Evolutionary conservation across 768 basidiomycete species (phyloP).

Genomic region (Trametes cubensis): DNA sequence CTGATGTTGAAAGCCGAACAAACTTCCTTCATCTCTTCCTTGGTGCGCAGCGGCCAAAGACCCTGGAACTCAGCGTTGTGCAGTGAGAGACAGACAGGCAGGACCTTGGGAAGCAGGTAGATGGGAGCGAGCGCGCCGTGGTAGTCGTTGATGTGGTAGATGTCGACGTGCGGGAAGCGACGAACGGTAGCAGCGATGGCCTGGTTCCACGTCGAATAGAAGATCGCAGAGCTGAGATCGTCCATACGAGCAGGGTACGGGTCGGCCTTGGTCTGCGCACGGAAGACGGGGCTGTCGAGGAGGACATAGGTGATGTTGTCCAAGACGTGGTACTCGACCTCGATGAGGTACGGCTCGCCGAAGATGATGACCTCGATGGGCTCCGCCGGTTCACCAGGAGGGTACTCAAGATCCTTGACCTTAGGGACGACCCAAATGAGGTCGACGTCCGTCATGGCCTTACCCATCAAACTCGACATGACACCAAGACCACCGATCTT

Average conservation of each 20-base stretch:
- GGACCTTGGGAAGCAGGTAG: constrained; percentile 88
- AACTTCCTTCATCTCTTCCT: constrained; percentile 98
- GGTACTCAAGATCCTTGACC: constrained; percentile 93
- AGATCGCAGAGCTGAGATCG: constrained; percentile 93
- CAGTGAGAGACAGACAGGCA: constrained; percentile 87
- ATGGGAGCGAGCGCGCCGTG: constrained; percentile 91
- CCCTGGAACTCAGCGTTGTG: constrained; percentile 99
- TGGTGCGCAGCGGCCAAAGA: constrained; percentile 93
- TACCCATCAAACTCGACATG: constrained; percentile 97
- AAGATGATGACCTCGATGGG: constrained; percentile 97
- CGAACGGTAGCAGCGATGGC: constrained; percentile 92
- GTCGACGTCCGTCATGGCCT: constrained; percentile 97
- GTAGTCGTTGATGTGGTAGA: constrained; percentile 95
- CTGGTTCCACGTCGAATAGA: constrained; percentile 98
- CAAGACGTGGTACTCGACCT: constrained; percentile 89
- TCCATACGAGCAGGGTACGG: constrained; percentile 98
- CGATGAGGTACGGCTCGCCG: constrained; percentile 92
- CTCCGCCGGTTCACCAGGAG: constrained; percentile 86
- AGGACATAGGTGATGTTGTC: constrained; percentile 97
- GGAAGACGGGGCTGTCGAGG: constrained; percentile 94
- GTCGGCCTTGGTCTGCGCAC: constrained; percentile 93
- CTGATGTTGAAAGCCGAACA: constrained; percentile 97
- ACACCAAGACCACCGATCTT: constrained; percentile 98
- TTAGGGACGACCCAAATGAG: constrained; percentile 93
- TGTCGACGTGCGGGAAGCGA: constrained; percentile 82